A percentile compares a stretch with the other conserved stretches of the same genome.
Evolutionary conservation across 225 moss, liverwort and hornwort genomes (phyloP).

Genomic region (Straminergon stramineum): DNA sequence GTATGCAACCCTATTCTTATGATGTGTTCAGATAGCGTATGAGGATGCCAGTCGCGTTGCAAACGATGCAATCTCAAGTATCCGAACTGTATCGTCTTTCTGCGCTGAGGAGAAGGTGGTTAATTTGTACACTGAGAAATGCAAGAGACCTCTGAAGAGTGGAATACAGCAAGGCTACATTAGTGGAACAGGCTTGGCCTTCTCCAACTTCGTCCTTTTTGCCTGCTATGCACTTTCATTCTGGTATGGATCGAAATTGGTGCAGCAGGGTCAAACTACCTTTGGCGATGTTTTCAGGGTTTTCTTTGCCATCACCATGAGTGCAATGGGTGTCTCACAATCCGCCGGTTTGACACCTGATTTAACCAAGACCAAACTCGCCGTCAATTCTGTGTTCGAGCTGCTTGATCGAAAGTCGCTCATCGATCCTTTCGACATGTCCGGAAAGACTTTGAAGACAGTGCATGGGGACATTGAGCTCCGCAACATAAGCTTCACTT

Average conservation of each 20-base stretch:
- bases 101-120: constrained; percentile 53
- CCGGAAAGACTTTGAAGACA: constrained; percentile 30
- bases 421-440: constrained; percentile 42
- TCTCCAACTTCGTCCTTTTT: constrained; percentile 49
- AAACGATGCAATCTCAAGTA: constrained; percentile 52
- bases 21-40: constrained; percentile 28
- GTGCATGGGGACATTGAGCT: constrained; percentile 56
- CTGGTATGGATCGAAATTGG: constrained; percentile 45
- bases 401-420: constrained; percentile 57
- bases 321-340: constrained; percentile 46
- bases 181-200: constrained; percentile 54
- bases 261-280: constrained; percentile 18
- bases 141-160: constrained; percentile 27
- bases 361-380: constrained; percentile 58
- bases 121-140: constrained; percentile 26
- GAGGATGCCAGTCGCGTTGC: constrained; percentile 62
- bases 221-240: constrained; percentile 42
- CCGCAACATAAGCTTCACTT: constrained; percentile 47
- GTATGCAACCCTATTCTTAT: background rate
- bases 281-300: constrained; percentile 51
- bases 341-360: constrained; percentile 56
- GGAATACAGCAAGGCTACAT: constrained; percentile 49
- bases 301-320: constrained; percentile 66
- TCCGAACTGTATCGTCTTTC: constrained; percentile 57
- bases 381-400: constrained; percentile 57